Conservation (phyloP, 495 filamentous ascomycete genomes). For the Clavariopsis aquatica region DNA sequence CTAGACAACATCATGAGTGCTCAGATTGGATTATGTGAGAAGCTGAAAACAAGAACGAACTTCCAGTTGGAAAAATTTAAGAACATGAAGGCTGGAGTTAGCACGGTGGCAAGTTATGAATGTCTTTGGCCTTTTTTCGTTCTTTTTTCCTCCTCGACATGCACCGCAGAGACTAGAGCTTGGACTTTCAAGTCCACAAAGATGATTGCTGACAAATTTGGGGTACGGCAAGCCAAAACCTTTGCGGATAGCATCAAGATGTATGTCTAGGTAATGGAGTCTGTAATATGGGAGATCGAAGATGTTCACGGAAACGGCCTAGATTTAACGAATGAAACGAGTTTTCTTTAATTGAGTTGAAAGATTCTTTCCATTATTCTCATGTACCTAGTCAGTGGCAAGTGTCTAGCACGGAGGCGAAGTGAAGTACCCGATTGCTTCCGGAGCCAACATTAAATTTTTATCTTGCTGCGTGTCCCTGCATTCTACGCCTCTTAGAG, state of each 20-base stretch:
- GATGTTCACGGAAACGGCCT: neutral
- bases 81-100: neutral
- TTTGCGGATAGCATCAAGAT: slow-evolving; percentile 18
- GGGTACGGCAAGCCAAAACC: slow-evolving; percentile 12
- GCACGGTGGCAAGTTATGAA: slow-evolving; percentile 4
- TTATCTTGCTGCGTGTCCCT: too few species aligned
- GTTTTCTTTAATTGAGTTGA: too few species aligned
- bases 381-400: too few species aligned
- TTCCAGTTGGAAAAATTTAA: slow-evolving; percentile 4
- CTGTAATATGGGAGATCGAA: too few species aligned
- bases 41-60: slow-evolving; percentile 2
- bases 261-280: neutral
- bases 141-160: slow-evolving; percentile 7
- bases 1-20: slow-evolving; percentile 1
- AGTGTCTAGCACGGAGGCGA: too few species aligned
- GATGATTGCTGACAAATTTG: slow-evolving; percentile 14
- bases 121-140: slow-evolving; percentile 19
- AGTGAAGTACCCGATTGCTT: too few species aligned
- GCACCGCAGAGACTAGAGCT: slow-evolving; percentile 1
- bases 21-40: slow-evolving; percentile 10
- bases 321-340: neutral
- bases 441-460: too few species aligned
- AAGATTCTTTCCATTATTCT: too few species aligned
- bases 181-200: slow-evolving; percentile 8
- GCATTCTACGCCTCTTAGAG: too few species aligned